Evolutionary conservation across 2,329 filamentous ascomycete species (phyloP), one percentile per base, ranked within the genome.

Genomic region (Coniella lustricola): DNA sequence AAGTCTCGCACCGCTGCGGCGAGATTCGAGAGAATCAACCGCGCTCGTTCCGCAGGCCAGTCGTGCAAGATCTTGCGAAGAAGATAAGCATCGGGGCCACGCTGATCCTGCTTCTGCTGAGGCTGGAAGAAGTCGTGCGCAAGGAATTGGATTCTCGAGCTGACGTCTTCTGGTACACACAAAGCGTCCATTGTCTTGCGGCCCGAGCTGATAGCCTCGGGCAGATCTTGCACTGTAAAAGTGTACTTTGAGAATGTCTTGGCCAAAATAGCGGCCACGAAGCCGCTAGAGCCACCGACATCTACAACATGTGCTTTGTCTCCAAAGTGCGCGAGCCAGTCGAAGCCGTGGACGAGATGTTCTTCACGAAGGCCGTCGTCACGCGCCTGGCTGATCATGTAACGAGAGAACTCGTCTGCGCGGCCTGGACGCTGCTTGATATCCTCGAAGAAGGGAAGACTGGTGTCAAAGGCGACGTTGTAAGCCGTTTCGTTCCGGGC

Each of bases 321-420:
- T 18, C 42, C 42, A 12, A 67, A 56, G 10, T 48, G 52, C 4
- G 56, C 57, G 13, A 36, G n/a, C 67, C 67, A 69, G 46, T 63
- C 57, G 47, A 65, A 68, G 10, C 64, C 67, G 17, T 61, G 48
- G 2, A 64, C 51, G 9, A 66, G 51, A 50, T 67, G 62, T 33
- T 60, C 53, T 8, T 63, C 50, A 13, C 55, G 56, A 36, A 57
- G 59, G 1, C 62, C 61, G 35, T 63, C 57, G 55, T 54, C 60
- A 4, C 47, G 58, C 22, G 52, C 52, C 39, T 61, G 55, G 38
- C 52, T 60, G 3, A 51, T 50, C 62, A 65, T 65, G 7, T 59
- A 60, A 9, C 48, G 49, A 4, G 57, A 56, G 46, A 64, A 66
- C 38, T 57, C 46, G 7, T 49, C 44, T 5, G 55, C 49, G 7